Percentiles rank a stretch among this genome's conserved stretches.
Conservation (phyloP, 768 basidiomycete species). For the Tulasnella sp. region DNA sequence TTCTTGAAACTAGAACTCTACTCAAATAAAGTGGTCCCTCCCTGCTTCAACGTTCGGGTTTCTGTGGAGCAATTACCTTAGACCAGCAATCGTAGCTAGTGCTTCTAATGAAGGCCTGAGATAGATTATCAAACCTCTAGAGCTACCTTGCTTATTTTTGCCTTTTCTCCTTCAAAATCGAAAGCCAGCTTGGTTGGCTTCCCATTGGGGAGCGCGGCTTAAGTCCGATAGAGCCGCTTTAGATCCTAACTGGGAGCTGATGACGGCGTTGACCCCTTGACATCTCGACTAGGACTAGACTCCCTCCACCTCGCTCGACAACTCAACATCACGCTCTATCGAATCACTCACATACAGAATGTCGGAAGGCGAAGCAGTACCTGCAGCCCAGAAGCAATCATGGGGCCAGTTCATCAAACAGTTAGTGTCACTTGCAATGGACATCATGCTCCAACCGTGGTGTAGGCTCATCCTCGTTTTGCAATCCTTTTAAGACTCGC, state of each 20-base stretch:
- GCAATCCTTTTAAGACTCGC: constrained; percentile 45
- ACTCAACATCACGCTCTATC: neutral
- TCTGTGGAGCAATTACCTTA: too few species aligned
- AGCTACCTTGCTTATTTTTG: too few species aligned
- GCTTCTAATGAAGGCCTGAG: too few species aligned
- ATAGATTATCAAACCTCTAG: too few species aligned
- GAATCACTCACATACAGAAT: neutral
- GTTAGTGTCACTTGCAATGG: constrained; percentile 33
- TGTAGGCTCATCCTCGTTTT: neutral
- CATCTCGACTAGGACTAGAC: neutral
- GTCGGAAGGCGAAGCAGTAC: constrained; percentile 42
- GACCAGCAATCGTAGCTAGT: too few species aligned
- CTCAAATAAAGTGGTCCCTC: too few species aligned
- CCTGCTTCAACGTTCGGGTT: too few species aligned
- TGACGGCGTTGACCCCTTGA: neutral
- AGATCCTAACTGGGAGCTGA: neutral
- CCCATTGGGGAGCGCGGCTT: neutral
- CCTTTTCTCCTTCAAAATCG: too few species aligned
- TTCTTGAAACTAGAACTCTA: too few species aligned
- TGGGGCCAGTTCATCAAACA: constrained; percentile 90
- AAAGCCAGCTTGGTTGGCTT: too few species aligned
- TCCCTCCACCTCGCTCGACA: neutral
- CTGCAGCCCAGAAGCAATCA: constrained; percentile 68
- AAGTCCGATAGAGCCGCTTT: neutral
- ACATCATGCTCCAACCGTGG: neutral